Percentiles rank a stretch among this genome's conserved stretches.
Conservation (phyloP, 768 basidiomycete genomes). For the Trametes maxima region DNA sequence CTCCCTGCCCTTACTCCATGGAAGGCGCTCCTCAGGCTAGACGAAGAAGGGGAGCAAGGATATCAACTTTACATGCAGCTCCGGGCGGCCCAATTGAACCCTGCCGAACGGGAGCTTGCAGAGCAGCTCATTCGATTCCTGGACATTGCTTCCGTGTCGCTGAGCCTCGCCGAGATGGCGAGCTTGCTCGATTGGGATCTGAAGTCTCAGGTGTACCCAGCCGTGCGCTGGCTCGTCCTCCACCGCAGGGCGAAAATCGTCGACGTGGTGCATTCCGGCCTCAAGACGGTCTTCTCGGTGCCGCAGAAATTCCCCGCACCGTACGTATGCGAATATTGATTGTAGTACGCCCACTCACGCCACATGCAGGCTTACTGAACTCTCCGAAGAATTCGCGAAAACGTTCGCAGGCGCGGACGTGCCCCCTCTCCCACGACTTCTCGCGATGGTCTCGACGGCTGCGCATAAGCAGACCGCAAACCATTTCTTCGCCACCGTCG, state of each 20-base stretch:
- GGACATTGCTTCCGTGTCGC: constrained; percentile 68
- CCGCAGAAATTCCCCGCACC: constrained; percentile 62
- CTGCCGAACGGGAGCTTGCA: constrained; percentile 67
- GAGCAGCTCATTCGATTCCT: constrained; percentile 77
- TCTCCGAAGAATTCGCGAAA: constrained; percentile 61
- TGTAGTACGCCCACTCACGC: background rate
- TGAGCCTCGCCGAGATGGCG: constrained; percentile 81
- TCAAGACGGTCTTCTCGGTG: constrained; percentile 83
- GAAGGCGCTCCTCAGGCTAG: constrained; percentile 86
- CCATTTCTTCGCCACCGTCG: constrained; percentile 82
- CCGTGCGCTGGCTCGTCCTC: constrained; percentile 91
- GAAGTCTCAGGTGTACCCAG: constrained; percentile 80
- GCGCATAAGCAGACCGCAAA: constrained; percentile 63
- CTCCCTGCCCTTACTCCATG: constrained; percentile 81
- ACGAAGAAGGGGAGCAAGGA: constrained; percentile 53
- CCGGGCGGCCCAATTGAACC: constrained; percentile 56
- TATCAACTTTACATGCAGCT: constrained; percentile 64
- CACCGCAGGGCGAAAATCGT: constrained; percentile 89
- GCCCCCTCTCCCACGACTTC: constrained; percentile 71
- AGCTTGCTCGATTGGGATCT: constrained; percentile 82
- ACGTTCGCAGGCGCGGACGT: constrained; percentile 61
- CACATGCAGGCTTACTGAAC: constrained; percentile 47
- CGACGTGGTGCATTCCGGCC: constrained; percentile 74
- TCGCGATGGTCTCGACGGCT: constrained; percentile 74
- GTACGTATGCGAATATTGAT: constrained; percentile 43